Percentiles rank a stretch among this genome's conserved stretches.
Conservation (phyloP, 2,329 filamentous ascomycete genomes). For the Fusarium algeriense region DNA sequence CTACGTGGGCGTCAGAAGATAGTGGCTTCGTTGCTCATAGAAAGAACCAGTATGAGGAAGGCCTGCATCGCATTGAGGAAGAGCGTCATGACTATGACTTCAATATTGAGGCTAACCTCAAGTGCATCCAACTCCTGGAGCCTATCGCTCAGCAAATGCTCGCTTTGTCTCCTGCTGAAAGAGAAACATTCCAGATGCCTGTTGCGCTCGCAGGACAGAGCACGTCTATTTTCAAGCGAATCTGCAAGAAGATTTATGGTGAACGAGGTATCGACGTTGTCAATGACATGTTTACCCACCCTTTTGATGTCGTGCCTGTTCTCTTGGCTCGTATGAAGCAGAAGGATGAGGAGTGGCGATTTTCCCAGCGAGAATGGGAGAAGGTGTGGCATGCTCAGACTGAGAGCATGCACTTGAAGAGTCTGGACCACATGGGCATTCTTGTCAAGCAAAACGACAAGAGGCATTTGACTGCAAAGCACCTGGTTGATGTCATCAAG, state of each 20-base stretch:
- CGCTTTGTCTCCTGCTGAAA: constrained; percentile 79
- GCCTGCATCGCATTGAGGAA: constrained; percentile 94
- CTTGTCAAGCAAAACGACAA: constrained; percentile 91
- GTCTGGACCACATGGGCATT: constrained; percentile 95
- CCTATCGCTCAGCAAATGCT: constrained; percentile 93
- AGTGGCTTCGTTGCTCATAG: constrained; percentile 97
- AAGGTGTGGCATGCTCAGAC: constrained; percentile 99
- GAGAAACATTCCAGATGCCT: constrained; percentile 81
- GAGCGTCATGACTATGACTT: constrained; percentile 99
- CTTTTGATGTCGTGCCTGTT: constrained; percentile 88
- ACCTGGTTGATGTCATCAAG: constrained; percentile 89
- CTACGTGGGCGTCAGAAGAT: constrained; percentile 98
- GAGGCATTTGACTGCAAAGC: constrained; percentile 89
- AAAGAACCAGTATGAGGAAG: constrained; percentile 96
- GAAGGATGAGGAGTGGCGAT: constrained; percentile 97
- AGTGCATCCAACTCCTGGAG: constrained; percentile 95
- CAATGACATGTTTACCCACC: constrained; percentile 84
- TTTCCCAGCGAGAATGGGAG: constrained; percentile 97
- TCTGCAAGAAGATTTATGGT: constrained; percentile 97
- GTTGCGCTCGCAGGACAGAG: constrained; percentile 90
- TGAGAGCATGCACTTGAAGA: constrained; percentile 93
- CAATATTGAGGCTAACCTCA: constrained; percentile 94
- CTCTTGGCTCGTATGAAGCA: constrained; percentile 91
- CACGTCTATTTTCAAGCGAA: constrained; percentile 95
- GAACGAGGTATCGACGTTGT: constrained; percentile 89